Conservation (phyloP, 441 rosid species). For the Aleurites moluccanus region DNA sequence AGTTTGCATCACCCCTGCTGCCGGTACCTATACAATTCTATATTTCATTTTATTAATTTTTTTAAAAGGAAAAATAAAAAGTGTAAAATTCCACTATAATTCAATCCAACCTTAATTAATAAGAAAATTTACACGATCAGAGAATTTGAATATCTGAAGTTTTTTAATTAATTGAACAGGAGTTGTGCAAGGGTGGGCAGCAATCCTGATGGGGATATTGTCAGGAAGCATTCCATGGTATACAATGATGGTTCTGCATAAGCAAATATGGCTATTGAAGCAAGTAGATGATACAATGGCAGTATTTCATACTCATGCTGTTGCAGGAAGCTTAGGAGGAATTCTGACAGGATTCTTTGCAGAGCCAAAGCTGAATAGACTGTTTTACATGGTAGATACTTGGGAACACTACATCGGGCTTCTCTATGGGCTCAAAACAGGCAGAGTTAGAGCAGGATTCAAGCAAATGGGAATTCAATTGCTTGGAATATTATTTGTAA, state of each 20-base stretch:
- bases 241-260: conserved; percentile 70
- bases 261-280: conserved; percentile 49
- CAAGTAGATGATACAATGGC: conserved; percentile 69
- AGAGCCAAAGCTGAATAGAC: conserved; percentile 45
- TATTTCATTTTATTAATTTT: background rate
- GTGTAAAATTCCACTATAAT: no score
- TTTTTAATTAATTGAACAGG: conserved; percentile 31
- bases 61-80: background rate
- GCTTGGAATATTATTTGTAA: conserved; percentile 39
- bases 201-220: conserved; percentile 56
- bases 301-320: conserved; percentile 70
- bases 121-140: background rate
- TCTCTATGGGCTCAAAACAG: conserved; percentile 32
- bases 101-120: background rate
- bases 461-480: conserved; percentile 50
- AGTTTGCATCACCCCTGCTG: conserved; percentile 67
- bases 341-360: conserved; percentile 56
- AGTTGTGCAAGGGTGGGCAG: conserved; percentile 74
- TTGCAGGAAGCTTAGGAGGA: conserved; percentile 61
- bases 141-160: background rate
- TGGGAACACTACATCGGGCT: conserved; percentile 51
- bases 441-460: conserved; percentile 34
- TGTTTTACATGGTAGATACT: conserved; percentile 35
- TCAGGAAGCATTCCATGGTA: conserved; percentile 74
- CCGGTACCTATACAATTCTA: conserved; percentile 31